Evolutionary conservation across 768 basidiomycete species (phyloP), one percentile per base, ranked within the genome.

Genomic region (Mycena filopes): DNA sequence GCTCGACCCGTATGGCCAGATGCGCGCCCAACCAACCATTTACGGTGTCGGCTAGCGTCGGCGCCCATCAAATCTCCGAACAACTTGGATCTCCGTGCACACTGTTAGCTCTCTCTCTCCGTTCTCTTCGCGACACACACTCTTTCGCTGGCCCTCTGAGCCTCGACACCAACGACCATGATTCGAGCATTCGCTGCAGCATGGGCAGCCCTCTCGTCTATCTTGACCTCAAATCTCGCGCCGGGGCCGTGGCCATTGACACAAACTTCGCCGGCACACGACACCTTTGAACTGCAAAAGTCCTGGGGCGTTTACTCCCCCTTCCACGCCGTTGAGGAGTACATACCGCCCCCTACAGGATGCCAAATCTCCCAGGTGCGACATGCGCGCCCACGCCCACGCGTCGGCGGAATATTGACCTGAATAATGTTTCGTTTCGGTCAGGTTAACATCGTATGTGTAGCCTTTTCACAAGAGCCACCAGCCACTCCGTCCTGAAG

Each of bases 371-470:
- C 60, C 36, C 66, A 67, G 61, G 66, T 67, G 31, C 48, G 20
- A 31, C 15, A 6, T 4, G 13, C 15, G 9, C 29, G 2, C 7
- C 33, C 18, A 23, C 53, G 26, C n/a, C 33, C 12, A 23, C 15
- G 21, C 2, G 6, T 55, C 15, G 11, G 36, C 36, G 31, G 16
- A 3, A 2, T 15, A 21, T 33, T 56, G 33, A 61, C 59, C 41
- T 10, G 23, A 2, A 20, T n/a, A n/a, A n/a, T n/a, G n/a, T n/a
- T n/a, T n/a, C n/a, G n/a, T n/a, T n/a, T 36, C 10, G 13, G 29
- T 16, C 31, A 90, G 88, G 88, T 85, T 38, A 88, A 90, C 70
- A 83, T 90, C 48, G 89, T 89, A 72, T 65, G 87, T 75, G n/a
- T n/a, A n/a, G n/a, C n/a, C 31, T 13, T 23, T 55, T 23, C 55